phyloP scores from a whole-genome alignment of 2,329 filamentous ascomycete genomes.

The Beauveria sp. region DNA sequence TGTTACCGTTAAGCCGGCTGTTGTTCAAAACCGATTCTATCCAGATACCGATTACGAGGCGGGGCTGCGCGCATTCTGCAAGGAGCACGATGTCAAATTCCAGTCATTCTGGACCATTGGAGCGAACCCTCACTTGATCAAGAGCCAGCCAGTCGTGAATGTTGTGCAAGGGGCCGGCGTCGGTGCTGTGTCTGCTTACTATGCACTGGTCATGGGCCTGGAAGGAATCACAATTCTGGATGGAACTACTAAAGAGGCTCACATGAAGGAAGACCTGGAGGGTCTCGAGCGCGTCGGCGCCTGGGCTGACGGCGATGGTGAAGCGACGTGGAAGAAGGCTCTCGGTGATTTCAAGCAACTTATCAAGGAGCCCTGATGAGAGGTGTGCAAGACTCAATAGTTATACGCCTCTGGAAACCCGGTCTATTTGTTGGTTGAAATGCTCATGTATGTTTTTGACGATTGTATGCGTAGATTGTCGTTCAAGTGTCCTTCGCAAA shows the following conservation, averaged over 20 bases:
- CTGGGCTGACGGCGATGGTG: slow-evolving; percentile 37
- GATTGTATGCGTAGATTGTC: slow-evolving; percentile 3
- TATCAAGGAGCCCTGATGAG: slow-evolving; percentile 18
- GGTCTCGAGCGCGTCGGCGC: slow-evolving; percentile 32
- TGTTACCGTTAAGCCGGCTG: slow-evolving; percentile 36
- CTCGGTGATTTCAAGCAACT: slow-evolving; percentile 39
- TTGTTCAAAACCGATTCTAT: slow-evolving; percentile 74
- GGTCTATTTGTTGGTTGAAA: background rate
- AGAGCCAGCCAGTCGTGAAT: slow-evolving; percentile 35
- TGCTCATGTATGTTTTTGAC: background rate
- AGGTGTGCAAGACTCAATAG: background rate
- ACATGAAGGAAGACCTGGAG: slow-evolving; percentile 44
- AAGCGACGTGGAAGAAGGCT: slow-evolving; percentile 40
- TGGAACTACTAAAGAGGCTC: slow-evolving; percentile 36
- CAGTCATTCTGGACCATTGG: slow-evolving; percentile 50
- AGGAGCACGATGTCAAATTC: slow-evolving; percentile 34
- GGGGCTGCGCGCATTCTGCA: slow-evolving; percentile 46
- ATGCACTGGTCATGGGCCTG: slow-evolving; percentile 41
- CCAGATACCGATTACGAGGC: slow-evolving; percentile 51
- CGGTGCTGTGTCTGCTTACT: slow-evolving; percentile 34
- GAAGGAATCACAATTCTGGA: slow-evolving; percentile 35
- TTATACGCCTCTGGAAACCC: no score
- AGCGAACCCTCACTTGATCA: slow-evolving; percentile 35
- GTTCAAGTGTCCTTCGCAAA: slow-evolving; percentile 48
- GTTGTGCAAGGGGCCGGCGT: slow-evolving; percentile 38